Evolutionary conservation across 768 basidiomycete species (phyloP), one percentile per base, ranked within the genome.

Genomic region (Auricularia sp.): DNA sequence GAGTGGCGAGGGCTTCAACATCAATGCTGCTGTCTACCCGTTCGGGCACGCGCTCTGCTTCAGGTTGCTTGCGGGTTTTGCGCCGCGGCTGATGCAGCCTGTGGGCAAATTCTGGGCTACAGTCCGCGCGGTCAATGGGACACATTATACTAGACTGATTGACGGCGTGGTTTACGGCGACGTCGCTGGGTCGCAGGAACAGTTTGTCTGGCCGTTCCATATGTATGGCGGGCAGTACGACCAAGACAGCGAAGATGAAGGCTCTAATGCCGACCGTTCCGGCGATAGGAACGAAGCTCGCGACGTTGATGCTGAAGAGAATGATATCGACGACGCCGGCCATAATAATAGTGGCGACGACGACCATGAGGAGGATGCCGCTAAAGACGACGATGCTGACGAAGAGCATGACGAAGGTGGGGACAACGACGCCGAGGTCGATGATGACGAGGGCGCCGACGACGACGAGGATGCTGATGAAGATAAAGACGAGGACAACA

Each of bases 21-120:
- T 59, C 56, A 59, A 59, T 29, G 56, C 56, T 5, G 56, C 56
- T 24, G 56, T 59, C 24, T 59, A 59, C 29, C 56, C 24, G 24
- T 59, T 59, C 34, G 56, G 56, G 24, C 56, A 59, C 29, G 56
- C 56, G 29, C 56, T 29, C 24, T 59, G 24, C 56, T 59, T 59
- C 34, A 29, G 34, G 8, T 33, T 59, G 56, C 34, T 59, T 34
- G 56, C 11, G 29, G 56, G 16, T 6, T 59, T 59, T 18, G 29
- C 24, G 8, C 56, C 56, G 47, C 47, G 16, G 14, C 47, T 51
- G 18, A 51, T 51, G 47, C 47, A 51, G 47, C 47, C 47, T 18
- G 47, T 51, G 6, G 47, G 47, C 11, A 24, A 13, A 8, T 51
- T 51, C 47, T 51, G 47, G 47, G 47, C 47, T 21, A 51, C 47